Base-by-base conservation (phyloP, 305 asterid species). In the Plantago coronopus region DNA sequence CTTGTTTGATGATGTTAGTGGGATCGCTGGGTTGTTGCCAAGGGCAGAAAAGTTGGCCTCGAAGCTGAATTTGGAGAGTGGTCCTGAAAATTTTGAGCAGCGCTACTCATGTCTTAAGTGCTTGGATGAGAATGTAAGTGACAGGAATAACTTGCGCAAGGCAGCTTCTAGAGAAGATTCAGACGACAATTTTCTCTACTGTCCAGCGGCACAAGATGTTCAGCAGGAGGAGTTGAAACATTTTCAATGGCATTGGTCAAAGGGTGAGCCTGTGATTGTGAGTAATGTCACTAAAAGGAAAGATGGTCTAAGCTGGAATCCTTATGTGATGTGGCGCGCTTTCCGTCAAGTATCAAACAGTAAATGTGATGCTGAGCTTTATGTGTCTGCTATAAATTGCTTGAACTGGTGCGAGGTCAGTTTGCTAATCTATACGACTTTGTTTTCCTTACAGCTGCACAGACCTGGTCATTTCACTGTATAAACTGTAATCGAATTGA, bases 321-420 rank as follows among this genome's bases (percentile, higher is more conserved):
- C 79, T 15, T 65, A 64, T 72, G 79, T 74, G 49, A 69, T 74
- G 75, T 74, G 79, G 73, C 76, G 79, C 57, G 75, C 70, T 54
- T 74, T 63, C 8, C 76, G 79, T 31, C 72, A 61, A 44, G 57
- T 64, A 17, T 49, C 46, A 23, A 65, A 51, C 38, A 25, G 22
- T 19, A 63, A 69, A 9, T 57, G 46, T 49, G 68, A 53, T 37
- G 42, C 17, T 23, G 40, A 34, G 29, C 67, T 55, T 47, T 61
- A 70, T 27, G 66, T 69, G 49, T 53, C 57, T 50, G 75, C 76
- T 45, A 56, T 71, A 59, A 68, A 75, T 64, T 71, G 77, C 67
- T 71, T 68, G 71, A 54, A 67, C 64, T 75, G 77, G 77, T 71
- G 75, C 21, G 51, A 75, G 77, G 77, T 72, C 25, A 61, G 73